Evolutionary conservation across 2,329 filamentous ascomycete species (phyloP).

Genomic region (Penicillium sp.): DNA sequence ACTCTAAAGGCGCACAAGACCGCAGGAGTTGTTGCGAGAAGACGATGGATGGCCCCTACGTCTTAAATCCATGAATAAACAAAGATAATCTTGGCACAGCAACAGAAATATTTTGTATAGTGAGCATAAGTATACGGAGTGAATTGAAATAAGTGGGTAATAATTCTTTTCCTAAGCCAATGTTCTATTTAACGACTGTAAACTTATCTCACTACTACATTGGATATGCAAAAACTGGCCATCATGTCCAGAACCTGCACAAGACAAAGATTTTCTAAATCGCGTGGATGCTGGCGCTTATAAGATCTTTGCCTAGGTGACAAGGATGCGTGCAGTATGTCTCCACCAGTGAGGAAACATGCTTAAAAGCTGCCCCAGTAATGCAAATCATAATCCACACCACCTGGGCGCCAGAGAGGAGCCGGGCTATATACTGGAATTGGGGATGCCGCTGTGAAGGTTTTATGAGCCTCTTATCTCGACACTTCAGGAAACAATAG

Average conservation of each 20-base stretch:
- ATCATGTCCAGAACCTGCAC: not conserved
- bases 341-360: not conserved
- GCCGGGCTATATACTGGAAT: conserved; percentile 36
- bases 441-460: conserved; percentile 23
- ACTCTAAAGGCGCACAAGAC: too few relatives aligned
- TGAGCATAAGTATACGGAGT: too few relatives aligned
- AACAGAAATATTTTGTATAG: too few relatives aligned
- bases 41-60: too few relatives aligned
- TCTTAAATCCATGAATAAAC: too few relatives aligned
- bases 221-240: not conserved
- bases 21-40: too few relatives aligned
- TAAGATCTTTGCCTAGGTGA: not conserved
- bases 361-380: conserved; percentile 32
- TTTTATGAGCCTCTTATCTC: not conserved
- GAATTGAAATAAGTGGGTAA: too few relatives aligned
- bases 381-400: conserved; percentile 32
- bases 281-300: not conserved
- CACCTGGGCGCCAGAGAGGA: conserved; percentile 33
- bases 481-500: not conserved
- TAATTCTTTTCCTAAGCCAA: too few relatives aligned
- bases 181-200: too few relatives aligned
- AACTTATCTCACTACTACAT: too few relatives aligned
- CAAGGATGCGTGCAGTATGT: not conserved
- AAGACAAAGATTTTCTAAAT: too few relatives aligned
- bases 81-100: too few relatives aligned